Evolutionary conservation across 192 early-diverging fungal species (phyloP), one percentile per base, ranked within the genome.

Genomic region (Geranomyces variabilis): DNA sequence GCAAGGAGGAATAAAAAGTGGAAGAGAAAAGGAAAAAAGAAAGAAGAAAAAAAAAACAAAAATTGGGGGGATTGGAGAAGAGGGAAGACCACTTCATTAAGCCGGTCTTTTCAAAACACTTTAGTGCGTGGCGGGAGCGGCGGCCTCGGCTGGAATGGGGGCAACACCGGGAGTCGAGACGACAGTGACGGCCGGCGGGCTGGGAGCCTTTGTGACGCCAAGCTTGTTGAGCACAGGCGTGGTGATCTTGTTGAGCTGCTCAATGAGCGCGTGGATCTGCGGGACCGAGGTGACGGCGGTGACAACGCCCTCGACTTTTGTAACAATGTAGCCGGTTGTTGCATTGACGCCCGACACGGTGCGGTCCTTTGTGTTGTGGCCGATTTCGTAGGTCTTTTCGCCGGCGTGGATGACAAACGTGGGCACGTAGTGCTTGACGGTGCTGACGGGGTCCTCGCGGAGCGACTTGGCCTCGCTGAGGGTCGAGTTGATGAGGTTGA

Each of bases 251-350:
- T 84, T 68, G 56, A 84, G 69, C 70, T 81, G 66, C 30, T 84
- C 79, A 69, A 84, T 84, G 14, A 84, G 48, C 24, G 28, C 21
- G 67, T 76, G 55, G 53, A 85, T 70, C 30, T 68, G 67, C 24
- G 83, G 80, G 43, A 85, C 63, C 29, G 64, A 62, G 60, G 78
- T 83, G 66, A 85, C 70, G 48, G 70, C 44, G 33, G 80, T 44
- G 47, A 82, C 80, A 34, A 75, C 74, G 30, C 80, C 84, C 56
- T 85, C 84, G 46, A 83, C 77, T 55, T 80, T 82, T 41, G 70
- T 78, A 24, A 85, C 81, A 57, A 85, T 79, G 63, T 66, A 78
- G 0, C 84, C 84, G 63, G 79, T 75, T n/a, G n/a, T n/a, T n/a
- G 73, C 73, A 31, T 67, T 57, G 47, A 81, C 73, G 22, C 28